These are phyloP conservation scores for Rhynchosporium agropyri DNA, from an alignment of 2,329 filamentous ascomycete genomes.

Conservation along the genomic window DNA sequence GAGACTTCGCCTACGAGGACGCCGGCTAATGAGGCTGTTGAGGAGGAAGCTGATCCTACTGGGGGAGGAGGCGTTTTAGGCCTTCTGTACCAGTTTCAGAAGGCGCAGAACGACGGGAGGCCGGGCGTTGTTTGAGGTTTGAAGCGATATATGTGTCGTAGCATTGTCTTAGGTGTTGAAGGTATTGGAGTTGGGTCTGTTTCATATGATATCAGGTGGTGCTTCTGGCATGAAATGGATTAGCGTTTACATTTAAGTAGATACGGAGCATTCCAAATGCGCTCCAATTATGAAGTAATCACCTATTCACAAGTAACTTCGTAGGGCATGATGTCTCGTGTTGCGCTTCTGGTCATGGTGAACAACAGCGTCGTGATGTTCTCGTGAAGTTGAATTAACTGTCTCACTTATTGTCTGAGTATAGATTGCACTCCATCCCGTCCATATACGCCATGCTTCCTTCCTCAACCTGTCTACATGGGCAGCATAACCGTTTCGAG, in stretches of 20 bases:
- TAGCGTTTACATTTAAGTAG: background rate
- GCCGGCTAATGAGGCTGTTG: slow-evolving; percentile 44
- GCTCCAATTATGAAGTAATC: background rate
- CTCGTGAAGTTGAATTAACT: background rate
- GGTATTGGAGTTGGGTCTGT: background rate
- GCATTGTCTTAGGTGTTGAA: background rate
- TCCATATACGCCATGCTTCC: slow-evolving; percentile 3
- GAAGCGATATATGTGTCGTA: background rate
- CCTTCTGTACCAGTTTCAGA: slow-evolving; percentile 68
- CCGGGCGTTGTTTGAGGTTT: slow-evolving; percentile 14
- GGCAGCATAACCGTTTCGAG: no score
- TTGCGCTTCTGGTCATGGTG: background rate
- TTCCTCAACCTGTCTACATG: no score
- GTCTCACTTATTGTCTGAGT: background rate
- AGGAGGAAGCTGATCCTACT: slow-evolving; percentile 50
- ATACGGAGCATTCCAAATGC: background rate
- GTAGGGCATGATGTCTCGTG: background rate
- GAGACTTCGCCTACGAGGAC: slow-evolving; percentile 45
- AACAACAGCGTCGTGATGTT: background rate
- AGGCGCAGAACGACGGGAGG: slow-evolving; percentile 57
- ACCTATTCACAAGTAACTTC: background rate
- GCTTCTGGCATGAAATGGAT: background rate
- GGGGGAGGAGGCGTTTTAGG: slow-evolving; percentile 62
- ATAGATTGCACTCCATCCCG: background rate
- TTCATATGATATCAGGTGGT: slow-evolving; percentile 5